Evolutionary conservation across 306 rosid species (phyloP).

Genomic region (Cyclanthera cordifolia): DNA sequence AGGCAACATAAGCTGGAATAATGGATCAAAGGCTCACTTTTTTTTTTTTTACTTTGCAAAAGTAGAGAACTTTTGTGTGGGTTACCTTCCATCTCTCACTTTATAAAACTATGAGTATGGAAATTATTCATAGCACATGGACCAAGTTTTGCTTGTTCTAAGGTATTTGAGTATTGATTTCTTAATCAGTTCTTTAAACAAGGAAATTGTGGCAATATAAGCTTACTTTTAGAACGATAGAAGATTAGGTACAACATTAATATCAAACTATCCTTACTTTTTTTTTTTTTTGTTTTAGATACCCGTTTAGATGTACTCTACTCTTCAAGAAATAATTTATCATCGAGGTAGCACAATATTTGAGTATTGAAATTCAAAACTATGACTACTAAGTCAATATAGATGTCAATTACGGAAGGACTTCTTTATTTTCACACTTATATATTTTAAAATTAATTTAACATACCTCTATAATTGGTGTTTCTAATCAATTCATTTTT

Average conservation of each 20-base stretch:
- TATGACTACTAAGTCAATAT: too few relatives aligned
- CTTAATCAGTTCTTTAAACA: neutral
- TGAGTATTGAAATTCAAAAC: too few relatives aligned
- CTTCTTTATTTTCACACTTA: too few relatives aligned
- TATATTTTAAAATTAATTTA: too few relatives aligned
- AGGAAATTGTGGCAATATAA: neutral
- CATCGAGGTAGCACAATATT: too few relatives aligned
- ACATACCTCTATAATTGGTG: too few relatives aligned
- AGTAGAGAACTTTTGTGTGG: slow-evolving; percentile 1
- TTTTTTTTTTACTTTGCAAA: neutral
- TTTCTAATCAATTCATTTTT: too few relatives aligned
- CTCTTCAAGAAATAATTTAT: too few relatives aligned
- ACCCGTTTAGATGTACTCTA: too few relatives aligned
- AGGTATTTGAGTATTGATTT: neutral
- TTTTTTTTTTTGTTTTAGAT: neutral
- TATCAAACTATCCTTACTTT: too few relatives aligned
- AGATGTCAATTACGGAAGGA: too few relatives aligned
- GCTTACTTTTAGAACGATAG: neutral
- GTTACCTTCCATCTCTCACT: neutral
- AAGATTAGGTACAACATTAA: neutral
- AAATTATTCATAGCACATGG: neutral
- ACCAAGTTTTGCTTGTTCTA: neutral
- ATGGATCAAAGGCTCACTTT: too few relatives aligned
- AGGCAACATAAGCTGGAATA: slow-evolving; percentile 1
- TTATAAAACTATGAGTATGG: slow-evolving; percentile 1